Evolutionary conservation across 306 rosid species (phyloP), one percentile per base, ranked within the genome.

Genomic region (Vigna nakashimae): DNA sequence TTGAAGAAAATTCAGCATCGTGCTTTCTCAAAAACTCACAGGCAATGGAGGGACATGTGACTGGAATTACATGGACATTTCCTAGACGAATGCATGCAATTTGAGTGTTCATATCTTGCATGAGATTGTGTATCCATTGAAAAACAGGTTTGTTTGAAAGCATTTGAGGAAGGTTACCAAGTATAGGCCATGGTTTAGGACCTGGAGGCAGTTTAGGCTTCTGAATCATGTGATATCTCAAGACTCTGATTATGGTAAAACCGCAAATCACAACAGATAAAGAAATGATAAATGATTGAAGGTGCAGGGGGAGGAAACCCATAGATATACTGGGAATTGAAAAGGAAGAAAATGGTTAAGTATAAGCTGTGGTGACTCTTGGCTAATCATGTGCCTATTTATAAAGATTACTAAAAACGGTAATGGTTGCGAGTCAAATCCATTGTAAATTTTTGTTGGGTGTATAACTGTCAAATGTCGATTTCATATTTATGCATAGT

Each of bases 91-190:
- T 32, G 1, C 68, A 62, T 32, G 68, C 68, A 1, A 62, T 62
- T 62, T 62, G 46, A 1, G 74, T 69, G 28, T 69, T 4, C 60
- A 69, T 49, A 49, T 69, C 76, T n/a, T 26, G 20, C 74, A 62
- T 62, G n/a, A 18, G 72, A 34, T 2, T 52, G 4, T 62, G 68
- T 3, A 62, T 34, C 68, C 68, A 62, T 5, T 1, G 22, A 32
- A 62, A 62, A 0, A 34, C 46, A 62, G 82, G 60, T 36, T 57
- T 82, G 64, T 65, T 82, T 20, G 49, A 15, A 7, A 73, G 64
- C 76, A 82, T 55, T 73, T 82, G 52, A 2, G 76, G 72, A 6
- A 82, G 79, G 24, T 65, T 77, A 4, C 86, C 82, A 40, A 89
- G 74, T 16, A 80, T 9, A 50, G 79, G 86, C 83, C 38, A 90